These are phyloP conservation scores for Pyrrhoderma noxium DNA, from an alignment of 1,284 basidiomycete genomes.

Conservation along the genomic window DNA sequence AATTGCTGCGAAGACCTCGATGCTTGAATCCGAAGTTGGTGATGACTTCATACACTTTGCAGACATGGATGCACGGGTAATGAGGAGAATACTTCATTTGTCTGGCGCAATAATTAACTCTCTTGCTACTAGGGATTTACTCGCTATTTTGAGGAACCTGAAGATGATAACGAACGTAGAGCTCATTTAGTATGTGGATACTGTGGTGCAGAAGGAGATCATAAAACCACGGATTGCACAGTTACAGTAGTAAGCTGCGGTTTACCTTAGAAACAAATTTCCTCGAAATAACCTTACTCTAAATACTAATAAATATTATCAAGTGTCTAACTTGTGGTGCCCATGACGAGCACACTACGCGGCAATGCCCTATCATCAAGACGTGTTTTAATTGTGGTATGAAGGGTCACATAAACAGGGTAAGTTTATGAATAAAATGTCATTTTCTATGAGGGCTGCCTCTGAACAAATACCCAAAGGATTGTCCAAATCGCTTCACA, in stretches of 20 bases:
- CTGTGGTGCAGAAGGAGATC: slow-evolving; percentile 18
- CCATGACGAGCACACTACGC: slow-evolving; percentile 76
- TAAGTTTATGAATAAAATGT: slow-evolving; percentile 27
- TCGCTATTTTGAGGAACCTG: slow-evolving; percentile 16
- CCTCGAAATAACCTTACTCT: neutral
- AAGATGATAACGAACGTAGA: slow-evolving; percentile 6
- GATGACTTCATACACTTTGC: slow-evolving; percentile 18
- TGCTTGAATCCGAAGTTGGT: slow-evolving; percentile 10
- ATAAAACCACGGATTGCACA: slow-evolving; percentile 15
- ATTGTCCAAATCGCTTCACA: slow-evolving; percentile 64
- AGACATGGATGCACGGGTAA: slow-evolving; percentile 12
- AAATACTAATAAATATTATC: neutral
- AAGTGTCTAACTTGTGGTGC: slow-evolving; percentile 87
- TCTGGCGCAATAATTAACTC: neutral
- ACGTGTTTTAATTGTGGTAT: slow-evolving; percentile 82
- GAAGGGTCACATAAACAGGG: slow-evolving; percentile 77
- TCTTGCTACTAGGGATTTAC: slow-evolving; percentile 1
- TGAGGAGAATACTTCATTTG: neutral
- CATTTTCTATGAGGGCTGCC: neutral
- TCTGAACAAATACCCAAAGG: slow-evolving; percentile 33
- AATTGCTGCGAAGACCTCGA: neutral
- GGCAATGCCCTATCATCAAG: slow-evolving; percentile 79
- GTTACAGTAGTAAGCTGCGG: slow-evolving; percentile 14
- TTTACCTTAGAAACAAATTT: too few relatives aligned
- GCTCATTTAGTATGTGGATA: slow-evolving; percentile 14